Evolutionary conservation across 202 grass and related monocot species (phyloP), one percentile per base, ranked within the genome.

Genomic region (Sporobolus alterniflorus): DNA sequence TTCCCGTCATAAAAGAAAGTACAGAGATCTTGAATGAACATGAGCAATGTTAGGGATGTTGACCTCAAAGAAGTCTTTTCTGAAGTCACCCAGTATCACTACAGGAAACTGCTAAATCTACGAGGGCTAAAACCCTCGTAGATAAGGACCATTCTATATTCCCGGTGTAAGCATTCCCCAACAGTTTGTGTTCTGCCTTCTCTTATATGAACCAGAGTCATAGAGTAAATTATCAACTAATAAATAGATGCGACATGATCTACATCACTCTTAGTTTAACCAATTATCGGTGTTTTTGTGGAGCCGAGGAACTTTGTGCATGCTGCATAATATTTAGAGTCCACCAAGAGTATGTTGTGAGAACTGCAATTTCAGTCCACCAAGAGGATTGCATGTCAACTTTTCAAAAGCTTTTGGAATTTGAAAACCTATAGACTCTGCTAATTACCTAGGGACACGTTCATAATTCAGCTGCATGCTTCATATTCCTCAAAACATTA

Each of bases 81-180:
- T 99, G 34, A 93, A 89, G 83, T 96, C 96, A 81, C 93, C 91
- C 3, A 91, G 89, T 75, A 99, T 92, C 78, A 96, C 89, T n/a
- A 85, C 92, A 91, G 70, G 91, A 94, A 80, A n/a, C n/a, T n/a
- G n/a, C n/a, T n/a, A n/a, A n/a, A n/a, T n/a, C n/a, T n/a, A n/a
- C n/a, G n/a, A n/a, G n/a, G n/a, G n/a, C n/a, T n/a, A n/a, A n/a
- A n/a, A n/a, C n/a, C n/a, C n/a, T n/a, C n/a, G n/a, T n/a, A n/a
- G n/a, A n/a, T n/a, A n/a, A n/a, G n/a, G n/a, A 89, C 86, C 91
- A 99, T 92, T 87, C 96, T 93, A 81, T 99, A 99, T 67, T 99
- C 96, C 90, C 91, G 80, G 50, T 54, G 87, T 43, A 99, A 82
- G 72, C 96, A 99, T 72, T 99, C 92, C 2, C 89, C 93, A 69